Conservation (phyloP, 75 land plant species). For the Gnetum montanum region DNA sequence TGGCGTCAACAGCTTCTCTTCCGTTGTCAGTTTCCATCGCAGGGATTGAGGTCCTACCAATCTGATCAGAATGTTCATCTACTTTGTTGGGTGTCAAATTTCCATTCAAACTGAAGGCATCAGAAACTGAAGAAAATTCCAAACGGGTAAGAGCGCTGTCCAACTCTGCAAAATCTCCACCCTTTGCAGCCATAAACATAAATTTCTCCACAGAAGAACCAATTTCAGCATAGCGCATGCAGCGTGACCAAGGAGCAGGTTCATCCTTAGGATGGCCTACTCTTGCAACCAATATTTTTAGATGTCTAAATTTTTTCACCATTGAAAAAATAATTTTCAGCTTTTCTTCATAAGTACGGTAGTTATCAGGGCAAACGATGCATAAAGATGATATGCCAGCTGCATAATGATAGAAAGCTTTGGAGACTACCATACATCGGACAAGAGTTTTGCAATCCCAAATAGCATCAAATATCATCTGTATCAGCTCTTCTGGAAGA, state of each 20-base stretch:
- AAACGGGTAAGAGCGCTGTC: slow-evolving; percentile 12
- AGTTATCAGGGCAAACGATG: slow-evolving; percentile 27
- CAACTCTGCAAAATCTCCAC: slow-evolving; percentile 31
- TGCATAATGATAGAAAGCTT: slow-evolving; percentile 15
- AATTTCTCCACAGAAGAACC: slow-evolving; percentile 32
- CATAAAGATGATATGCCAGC: slow-evolving; percentile 15
- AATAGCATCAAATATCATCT: slow-evolving; percentile 24
- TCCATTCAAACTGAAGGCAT: too few relatives aligned
- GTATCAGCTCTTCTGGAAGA: slow-evolving; percentile 30
- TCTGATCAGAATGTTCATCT: too few relatives aligned
- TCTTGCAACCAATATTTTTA: slow-evolving; percentile 18
- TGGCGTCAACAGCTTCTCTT: too few relatives aligned
- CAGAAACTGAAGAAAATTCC: background rate
- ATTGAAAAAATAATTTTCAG: slow-evolving; percentile 16
- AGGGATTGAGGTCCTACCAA: background rate
- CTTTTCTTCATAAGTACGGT: slow-evolving; percentile 17
- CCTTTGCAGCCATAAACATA: slow-evolving; percentile 35
- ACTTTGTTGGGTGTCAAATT: too few relatives aligned
- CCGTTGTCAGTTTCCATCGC: background rate
- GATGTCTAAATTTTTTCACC: slow-evolving; percentile 15
- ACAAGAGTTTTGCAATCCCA: slow-evolving; percentile 27
- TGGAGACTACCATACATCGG: slow-evolving; percentile 34
- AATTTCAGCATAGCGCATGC: slow-evolving; percentile 36
- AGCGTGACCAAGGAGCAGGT: slow-evolving; percentile 33
- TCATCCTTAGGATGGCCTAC: slow-evolving; percentile 32